phyloP scores from a whole-genome alignment of 1,284 basidiomycete species.

The Pascua guehoae region DNA sequence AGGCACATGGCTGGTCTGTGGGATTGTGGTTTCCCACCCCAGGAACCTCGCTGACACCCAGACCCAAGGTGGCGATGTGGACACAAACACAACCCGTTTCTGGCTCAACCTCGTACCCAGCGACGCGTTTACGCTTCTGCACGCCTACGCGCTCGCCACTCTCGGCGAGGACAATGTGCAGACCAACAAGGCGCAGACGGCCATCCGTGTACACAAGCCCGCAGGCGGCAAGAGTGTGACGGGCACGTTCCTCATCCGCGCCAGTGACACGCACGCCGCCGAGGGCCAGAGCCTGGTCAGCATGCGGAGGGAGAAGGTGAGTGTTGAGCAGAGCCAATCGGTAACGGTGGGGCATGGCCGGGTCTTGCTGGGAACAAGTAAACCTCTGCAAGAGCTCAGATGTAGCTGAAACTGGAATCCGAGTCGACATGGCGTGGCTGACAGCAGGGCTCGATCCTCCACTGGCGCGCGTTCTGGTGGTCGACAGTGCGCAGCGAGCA shows the following conservation, averaged over 20 bases:
- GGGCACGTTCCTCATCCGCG: constrained; percentile 29
- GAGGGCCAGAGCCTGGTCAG: constrained; percentile 33
- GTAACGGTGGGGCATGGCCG: too few relatives aligned
- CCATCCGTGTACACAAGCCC: constrained; percentile 32
- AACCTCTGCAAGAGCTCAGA: too few relatives aligned
- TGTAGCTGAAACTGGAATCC: not conserved
- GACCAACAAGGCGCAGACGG: constrained; percentile 1
- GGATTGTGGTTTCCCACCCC: not conserved
- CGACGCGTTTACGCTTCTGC: constrained; percentile 30
- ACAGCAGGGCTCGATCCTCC: constrained; percentile 41
- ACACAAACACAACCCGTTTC: constrained; percentile 42
- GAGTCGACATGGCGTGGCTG: not conserved
- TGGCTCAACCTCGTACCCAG: constrained; percentile 34
- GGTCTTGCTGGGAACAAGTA: too few relatives aligned
- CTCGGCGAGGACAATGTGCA: constrained; percentile 25
- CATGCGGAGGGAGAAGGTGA: constrained; percentile 39
- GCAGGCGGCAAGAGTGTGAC: constrained; percentile 38
- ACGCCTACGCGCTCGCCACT: constrained; percentile 22
- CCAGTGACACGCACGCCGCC: constrained; percentile 33
- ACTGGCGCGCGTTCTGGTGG: constrained; percentile 49
- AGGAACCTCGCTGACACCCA: constrained; percentile 8
- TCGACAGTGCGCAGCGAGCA: constrained; percentile 31
- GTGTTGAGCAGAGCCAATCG: not conserved
- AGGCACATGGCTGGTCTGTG: not conserved
- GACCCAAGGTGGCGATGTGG: constrained; percentile 44